phyloP scores from a whole-genome alignment of 2,329 filamentous ascomycete species.

The Pseudocercospora musae region DNA sequence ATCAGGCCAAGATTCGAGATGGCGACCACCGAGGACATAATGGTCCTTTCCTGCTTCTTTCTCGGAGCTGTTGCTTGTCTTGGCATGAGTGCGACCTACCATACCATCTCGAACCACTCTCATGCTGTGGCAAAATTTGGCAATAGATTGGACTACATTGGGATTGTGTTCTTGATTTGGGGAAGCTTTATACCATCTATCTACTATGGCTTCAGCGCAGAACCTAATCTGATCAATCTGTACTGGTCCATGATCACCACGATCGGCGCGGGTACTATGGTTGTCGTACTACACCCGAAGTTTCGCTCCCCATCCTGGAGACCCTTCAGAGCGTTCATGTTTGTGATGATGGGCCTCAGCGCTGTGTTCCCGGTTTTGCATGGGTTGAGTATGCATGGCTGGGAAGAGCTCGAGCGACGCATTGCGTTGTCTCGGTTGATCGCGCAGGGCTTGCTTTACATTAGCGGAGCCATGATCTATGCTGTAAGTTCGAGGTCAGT shows the following conservation, averaged over 20 bases:
- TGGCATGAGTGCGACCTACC: constrained; percentile 64
- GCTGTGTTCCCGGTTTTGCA: constrained; percentile 81
- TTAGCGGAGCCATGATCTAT: constrained; percentile 80
- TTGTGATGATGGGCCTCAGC: constrained; percentile 79
- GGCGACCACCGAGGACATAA: constrained; percentile 61
- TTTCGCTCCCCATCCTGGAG: constrained; percentile 84
- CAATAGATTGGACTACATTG: constrained; percentile 91
- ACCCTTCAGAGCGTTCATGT: constrained; percentile 83
- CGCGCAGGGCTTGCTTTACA: constrained; percentile 77
- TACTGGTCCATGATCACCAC: constrained; percentile 79
- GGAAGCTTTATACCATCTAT: constrained; percentile 86
- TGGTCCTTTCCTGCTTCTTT: constrained; percentile 77
- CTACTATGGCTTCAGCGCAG: constrained; percentile 80
- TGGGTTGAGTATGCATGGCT: constrained; percentile 65
- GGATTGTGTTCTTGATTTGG: constrained; percentile 87
- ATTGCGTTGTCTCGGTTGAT: constrained; percentile 81
- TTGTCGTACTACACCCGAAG: constrained; percentile 73
- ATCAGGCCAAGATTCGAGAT: constrained; percentile 64
- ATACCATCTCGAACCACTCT: constrained; percentile 83
- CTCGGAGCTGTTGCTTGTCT: constrained; percentile 53
- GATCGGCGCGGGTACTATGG: constrained; percentile 71
- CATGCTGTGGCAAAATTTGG: constrained; percentile 73
- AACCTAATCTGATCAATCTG: constrained; percentile 59
- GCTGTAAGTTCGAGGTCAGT: constrained; percentile 57
- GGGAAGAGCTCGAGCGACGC: constrained; percentile 61